phyloP scores from a whole-genome alignment of 768 basidiomycete species.

The Suillus variegatus region DNA sequence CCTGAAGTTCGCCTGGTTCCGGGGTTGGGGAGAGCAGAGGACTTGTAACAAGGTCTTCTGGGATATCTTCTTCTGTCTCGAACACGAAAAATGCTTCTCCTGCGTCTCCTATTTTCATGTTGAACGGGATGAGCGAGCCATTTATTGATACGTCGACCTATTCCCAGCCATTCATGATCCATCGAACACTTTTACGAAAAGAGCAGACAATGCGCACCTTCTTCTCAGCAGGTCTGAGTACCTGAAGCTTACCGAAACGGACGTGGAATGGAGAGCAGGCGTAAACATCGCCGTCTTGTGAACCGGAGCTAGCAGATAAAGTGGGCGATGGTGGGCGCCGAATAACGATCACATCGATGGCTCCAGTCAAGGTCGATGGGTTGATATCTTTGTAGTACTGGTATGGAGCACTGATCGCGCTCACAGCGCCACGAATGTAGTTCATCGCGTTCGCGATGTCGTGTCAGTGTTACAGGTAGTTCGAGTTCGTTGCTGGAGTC shows the following conservation, averaged over 20 bases:
- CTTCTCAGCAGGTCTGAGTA: constrained; percentile 91
- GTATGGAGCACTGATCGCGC: constrained; percentile 82
- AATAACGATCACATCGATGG: constrained; percentile 98
- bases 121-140: constrained; percentile 82
- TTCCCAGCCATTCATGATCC: not conserved
- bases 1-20: constrained; percentile 33
- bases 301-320: constrained; percentile 10
- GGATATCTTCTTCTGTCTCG: constrained; percentile 94
- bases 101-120: constrained; percentile 98
- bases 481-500: not conserved
- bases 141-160: constrained; percentile 91
- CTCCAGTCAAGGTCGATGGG: constrained; percentile 94
- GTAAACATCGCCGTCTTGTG: constrained; percentile 61
- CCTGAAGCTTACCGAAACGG: constrained; percentile 96
- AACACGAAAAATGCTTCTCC: constrained; percentile 99
- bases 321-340: constrained; percentile 47
- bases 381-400: constrained; percentile 95
- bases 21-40: constrained; percentile 77
- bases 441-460: constrained; percentile 56
- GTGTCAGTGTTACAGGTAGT: not conserved
- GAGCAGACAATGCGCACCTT: constrained; percentile 51
- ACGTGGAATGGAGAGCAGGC: constrained; percentile 97
- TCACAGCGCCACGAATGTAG: constrained; percentile 85
- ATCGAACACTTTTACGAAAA: not conserved
- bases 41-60: constrained; percentile 90